These are phyloP conservation scores for Zygnema circumcarinatum DNA, from an alignment of 139 green algal species.

Conservation along the genomic window DNA sequence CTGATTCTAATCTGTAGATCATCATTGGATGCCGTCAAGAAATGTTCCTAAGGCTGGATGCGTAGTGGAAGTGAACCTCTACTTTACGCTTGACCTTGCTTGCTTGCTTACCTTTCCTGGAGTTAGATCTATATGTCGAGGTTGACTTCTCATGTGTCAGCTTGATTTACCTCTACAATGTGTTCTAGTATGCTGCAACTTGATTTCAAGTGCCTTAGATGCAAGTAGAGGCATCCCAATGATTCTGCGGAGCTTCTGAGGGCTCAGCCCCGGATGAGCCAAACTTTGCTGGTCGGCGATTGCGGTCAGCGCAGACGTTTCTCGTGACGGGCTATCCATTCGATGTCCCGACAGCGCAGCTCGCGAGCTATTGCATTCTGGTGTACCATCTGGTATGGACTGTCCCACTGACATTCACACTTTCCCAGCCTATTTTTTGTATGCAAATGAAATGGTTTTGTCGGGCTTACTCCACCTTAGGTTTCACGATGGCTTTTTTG, in stretches of 20 bases:
- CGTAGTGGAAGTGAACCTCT: background rate
- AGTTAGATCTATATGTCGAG: no score
- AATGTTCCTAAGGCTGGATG: background rate
- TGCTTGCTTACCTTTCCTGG: no score
- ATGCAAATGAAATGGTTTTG: background rate
- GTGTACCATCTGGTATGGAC: constrained; percentile 48
- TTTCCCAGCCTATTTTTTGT: no score
- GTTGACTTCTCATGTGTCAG: no score
- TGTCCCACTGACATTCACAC: background rate
- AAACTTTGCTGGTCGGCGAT: background rate
- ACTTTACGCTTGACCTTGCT: no score
- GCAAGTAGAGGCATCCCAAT: no score
- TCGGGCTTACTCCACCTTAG: no score
- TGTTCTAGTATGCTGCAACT: no score
- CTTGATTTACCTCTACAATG: no score
- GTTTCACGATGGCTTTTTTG: background rate
- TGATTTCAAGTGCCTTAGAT: no score
- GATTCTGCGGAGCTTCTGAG: no score
- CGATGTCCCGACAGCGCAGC: constrained; percentile 70
- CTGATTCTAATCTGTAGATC: background rate
- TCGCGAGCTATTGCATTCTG: constrained; percentile 52
- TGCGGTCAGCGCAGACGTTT: constrained; percentile 62
- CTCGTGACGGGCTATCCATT: constrained; percentile 91
- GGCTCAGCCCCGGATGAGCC: no score
- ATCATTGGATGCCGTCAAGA: background rate